Evolutionary conservation across 805 yeast genomes (phyloP).

Genomic region (Ogataea kodamae): DNA sequence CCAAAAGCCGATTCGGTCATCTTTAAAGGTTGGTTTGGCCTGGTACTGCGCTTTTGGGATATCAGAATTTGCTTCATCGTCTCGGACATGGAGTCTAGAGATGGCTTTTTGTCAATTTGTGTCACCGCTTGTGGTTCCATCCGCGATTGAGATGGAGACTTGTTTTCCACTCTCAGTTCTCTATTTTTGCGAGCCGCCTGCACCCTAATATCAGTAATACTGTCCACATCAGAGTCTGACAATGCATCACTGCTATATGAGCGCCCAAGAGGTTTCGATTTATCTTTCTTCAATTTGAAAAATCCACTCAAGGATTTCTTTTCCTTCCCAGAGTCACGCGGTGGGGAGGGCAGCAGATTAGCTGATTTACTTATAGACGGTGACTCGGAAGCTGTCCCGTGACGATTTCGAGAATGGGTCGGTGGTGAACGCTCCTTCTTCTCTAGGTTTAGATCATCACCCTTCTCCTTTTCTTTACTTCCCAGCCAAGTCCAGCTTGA

Average conservation of each 20-base stretch:
- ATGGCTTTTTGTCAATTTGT: slow-evolving; percentile 4
- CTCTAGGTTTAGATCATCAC: slow-evolving; percentile 3
- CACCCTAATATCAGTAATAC: slow-evolving; percentile 21
- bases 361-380: slow-evolving; percentile 2
- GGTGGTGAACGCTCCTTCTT: slow-evolving; percentile 19
- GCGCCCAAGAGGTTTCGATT: slow-evolving; percentile 12
- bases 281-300: slow-evolving; percentile 28
- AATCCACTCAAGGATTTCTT: slow-evolving; percentile 24
- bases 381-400: slow-evolving; percentile 24
- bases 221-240: slow-evolving; percentile 23
- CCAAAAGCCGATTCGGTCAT: slow-evolving; percentile 83
- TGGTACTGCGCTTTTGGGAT: slow-evolving; percentile 30
- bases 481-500: slow-evolving; percentile 20
- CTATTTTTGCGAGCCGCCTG: slow-evolving; percentile 7
- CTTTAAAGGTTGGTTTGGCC: slow-evolving; percentile 54
- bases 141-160: background rate
- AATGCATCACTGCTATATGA: slow-evolving; percentile 12
- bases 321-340: slow-evolving; percentile 12
- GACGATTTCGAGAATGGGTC: slow-evolving; percentile 29
- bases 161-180: slow-evolving; percentile 7
- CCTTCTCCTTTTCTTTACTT: slow-evolving; percentile 12
- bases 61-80: slow-evolving; percentile 26
- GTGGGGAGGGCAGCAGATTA: slow-evolving; percentile 14
- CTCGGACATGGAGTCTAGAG: slow-evolving; percentile 14
- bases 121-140: background rate